phyloP scores from a whole-genome alignment of 23 red algal species.

The Gracilaria vermiculophylla region DNA sequence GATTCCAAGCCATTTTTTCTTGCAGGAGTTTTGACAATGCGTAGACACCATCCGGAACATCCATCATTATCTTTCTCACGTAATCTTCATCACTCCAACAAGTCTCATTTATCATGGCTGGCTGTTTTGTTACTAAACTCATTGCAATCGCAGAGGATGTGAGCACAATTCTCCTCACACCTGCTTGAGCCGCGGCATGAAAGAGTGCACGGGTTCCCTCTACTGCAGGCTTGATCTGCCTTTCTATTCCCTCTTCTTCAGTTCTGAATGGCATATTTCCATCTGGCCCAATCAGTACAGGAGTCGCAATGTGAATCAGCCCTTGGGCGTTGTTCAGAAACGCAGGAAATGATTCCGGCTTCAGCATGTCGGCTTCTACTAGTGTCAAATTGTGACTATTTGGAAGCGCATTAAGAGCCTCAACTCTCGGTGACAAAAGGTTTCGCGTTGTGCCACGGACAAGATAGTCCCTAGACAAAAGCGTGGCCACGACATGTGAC shows the following conservation, averaged over 20 bases:
- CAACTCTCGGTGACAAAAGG: not conserved
- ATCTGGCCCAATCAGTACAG: not conserved
- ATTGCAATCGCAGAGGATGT: slow-evolving; percentile 40
- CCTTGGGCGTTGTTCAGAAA: not conserved
- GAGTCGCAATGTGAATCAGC: slow-evolving; percentile 20
- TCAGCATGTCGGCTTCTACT: slow-evolving; percentile 23
- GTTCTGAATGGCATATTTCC: not conserved
- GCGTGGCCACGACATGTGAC: not conserved
- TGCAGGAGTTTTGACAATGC: slow-evolving; percentile 9
- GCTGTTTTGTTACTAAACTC: not conserved
- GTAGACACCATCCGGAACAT: not conserved
- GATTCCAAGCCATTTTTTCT: slow-evolving; percentile 10
- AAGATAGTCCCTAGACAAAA: slow-evolving; percentile 6
- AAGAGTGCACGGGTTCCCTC: slow-evolving; percentile 13
- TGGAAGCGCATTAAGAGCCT: not conserved
- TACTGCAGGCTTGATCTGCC: slow-evolving; percentile 33
- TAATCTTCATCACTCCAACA: slow-evolving; percentile 35
- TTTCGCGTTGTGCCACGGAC: slow-evolving; percentile 29
- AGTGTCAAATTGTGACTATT: slow-evolving; percentile 2
- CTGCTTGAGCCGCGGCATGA: slow-evolving; percentile 17
- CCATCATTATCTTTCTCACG: not conserved
- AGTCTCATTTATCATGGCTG: not conserved
- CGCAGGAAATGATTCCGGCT: slow-evolving; percentile 21
- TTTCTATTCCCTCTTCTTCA: slow-evolving; percentile 16
- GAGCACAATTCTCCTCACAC: slow-evolving; percentile 11